These are phyloP conservation scores for Pichia scutulata DNA, from an alignment of 805 yeast genomes.

Conservation along the genomic window DNA sequence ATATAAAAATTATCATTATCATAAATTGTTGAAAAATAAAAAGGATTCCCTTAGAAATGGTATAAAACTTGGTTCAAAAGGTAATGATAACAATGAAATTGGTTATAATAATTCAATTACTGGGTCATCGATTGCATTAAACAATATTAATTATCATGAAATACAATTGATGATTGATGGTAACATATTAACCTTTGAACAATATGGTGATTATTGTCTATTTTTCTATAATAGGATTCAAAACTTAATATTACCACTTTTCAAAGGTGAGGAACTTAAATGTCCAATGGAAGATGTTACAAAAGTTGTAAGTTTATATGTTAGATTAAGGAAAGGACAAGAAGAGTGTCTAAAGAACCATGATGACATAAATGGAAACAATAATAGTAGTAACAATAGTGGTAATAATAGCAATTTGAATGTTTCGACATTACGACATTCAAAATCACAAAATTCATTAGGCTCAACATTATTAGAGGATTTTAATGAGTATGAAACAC, in stretches of 20 bases:
- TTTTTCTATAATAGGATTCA: constrained; percentile 44
- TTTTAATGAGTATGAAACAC: constrained; percentile 4
- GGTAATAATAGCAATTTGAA: not conserved
- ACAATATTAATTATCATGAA: constrained; percentile 10
- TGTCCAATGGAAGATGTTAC: constrained; percentile 54
- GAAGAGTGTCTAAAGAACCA: not conserved
- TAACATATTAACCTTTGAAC: constrained; percentile 24
- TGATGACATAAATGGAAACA: not conserved
- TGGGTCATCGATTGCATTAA: constrained; percentile 4
- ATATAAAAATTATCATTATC: constrained; percentile 25
- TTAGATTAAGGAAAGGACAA: constrained; percentile 20
- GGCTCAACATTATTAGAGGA: not conserved
- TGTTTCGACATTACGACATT: not conserved
- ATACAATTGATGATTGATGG: constrained; percentile 24
- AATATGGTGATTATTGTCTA: constrained; percentile 36
- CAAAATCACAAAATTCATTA: constrained; percentile 8
- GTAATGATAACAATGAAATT: not conserved
- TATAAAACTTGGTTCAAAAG: constrained; percentile 6
- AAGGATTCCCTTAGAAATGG: constrained; percentile 17
- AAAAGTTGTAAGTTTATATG: constrained; percentile 34
- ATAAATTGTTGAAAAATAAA: constrained; percentile 22
- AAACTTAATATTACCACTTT: constrained; percentile 37
- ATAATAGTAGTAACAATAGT: not conserved
- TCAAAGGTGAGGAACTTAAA: constrained; percentile 38
- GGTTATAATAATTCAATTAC: not conserved